A percentile compares a stretch with the other conserved stretches of the same genome.
phyloP scores from a whole-genome alignment of 148 eudicot species.

The Fallopia convolvulus region DNA sequence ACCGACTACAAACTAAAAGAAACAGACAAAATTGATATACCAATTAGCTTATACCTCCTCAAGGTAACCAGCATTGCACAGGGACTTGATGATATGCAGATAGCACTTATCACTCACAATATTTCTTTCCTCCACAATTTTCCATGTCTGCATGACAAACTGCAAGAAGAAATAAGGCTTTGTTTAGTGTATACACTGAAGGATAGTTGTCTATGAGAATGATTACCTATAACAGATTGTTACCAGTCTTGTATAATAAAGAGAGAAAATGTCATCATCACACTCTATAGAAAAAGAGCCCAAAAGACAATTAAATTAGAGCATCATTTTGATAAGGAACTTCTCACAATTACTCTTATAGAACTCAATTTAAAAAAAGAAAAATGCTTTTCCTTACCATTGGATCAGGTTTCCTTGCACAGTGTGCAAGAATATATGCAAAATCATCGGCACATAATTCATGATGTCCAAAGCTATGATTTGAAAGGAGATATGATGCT shows the following conservation, averaged over 20 bases:
- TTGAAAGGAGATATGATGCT: constrained; percentile 57
- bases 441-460: constrained; percentile 38
- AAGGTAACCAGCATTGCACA: constrained; percentile 72
- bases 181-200: background rate
- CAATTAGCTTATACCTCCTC: constrained; percentile 51
- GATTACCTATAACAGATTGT: background rate
- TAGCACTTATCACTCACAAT: constrained; percentile 44
- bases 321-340: background rate
- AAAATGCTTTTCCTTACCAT: constrained; percentile 34
- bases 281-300: background rate
- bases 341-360: background rate
- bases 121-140: constrained; percentile 47
- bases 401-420: constrained; percentile 71
- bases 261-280: background rate
- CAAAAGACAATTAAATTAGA: background rate
- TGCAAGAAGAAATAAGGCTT: constrained; percentile 26
- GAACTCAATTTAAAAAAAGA: background rate
- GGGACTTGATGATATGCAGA: constrained; percentile 47
- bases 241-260: background rate
- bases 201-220: background rate
- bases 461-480: constrained; percentile 22
- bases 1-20: background rate
- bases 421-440: constrained; percentile 46
- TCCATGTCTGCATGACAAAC: constrained; percentile 89
- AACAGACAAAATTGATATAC: background rate